Evolutionary conservation across 148 eudicot species (phyloP).

Genomic region (Dianthus caryophyllus): DNA sequence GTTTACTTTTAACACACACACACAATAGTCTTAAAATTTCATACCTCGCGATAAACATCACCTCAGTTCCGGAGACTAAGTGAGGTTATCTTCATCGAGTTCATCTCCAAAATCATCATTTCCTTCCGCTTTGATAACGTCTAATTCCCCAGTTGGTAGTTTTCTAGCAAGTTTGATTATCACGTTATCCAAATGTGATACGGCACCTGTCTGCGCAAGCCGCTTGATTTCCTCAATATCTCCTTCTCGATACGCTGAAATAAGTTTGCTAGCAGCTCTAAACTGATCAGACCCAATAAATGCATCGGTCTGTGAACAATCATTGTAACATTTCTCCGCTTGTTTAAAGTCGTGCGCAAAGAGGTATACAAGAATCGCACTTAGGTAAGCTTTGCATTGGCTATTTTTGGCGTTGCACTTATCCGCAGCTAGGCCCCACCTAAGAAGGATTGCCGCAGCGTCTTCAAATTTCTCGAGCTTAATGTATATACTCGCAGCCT

Average conservation of each 20-base stretch:
- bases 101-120: constrained; percentile 39
- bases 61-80: constrained; percentile 25
- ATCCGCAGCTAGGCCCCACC: constrained; percentile 79
- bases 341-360: constrained; percentile 69
- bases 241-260: constrained; percentile 68
- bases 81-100: constrained; percentile 78
- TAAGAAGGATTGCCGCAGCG: constrained; percentile 66
- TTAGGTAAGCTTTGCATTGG: constrained; percentile 92
- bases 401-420: constrained; percentile 77
- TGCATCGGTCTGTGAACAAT: constrained; percentile 74
- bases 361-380: constrained; percentile 84
- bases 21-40: neutral
- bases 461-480: constrained; percentile 79
- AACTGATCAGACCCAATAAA: constrained; percentile 73
- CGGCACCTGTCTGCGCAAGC: constrained; percentile 47
- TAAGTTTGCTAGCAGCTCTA: constrained; percentile 61
- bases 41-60: neutral
- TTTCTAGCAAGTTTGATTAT: constrained; percentile 80
- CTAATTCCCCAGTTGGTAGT: constrained; percentile 73
- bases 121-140: constrained; percentile 33
- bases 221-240: constrained; percentile 71
- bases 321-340: constrained; percentile 85
- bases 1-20: neutral
- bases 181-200: constrained; percentile 65
- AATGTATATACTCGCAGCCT: constrained; percentile 52